Conservation (phyloP, 306 rosid genomes). For the Trifolium fragiferum region DNA sequence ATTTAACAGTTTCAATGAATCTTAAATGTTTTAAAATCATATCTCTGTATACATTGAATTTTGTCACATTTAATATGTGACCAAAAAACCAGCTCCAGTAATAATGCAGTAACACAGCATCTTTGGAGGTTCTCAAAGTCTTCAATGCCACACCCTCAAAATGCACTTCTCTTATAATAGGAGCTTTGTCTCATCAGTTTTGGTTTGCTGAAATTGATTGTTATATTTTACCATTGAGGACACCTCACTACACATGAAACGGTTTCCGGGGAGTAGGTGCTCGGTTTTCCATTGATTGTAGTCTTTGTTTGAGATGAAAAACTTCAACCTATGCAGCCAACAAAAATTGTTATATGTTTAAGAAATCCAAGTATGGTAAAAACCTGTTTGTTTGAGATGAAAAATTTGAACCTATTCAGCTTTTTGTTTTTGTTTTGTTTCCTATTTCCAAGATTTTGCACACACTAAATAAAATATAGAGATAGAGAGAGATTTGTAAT, state of each 20-base stretch:
- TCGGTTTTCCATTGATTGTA: constrained; percentile 91
- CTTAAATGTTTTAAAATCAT: neutral
- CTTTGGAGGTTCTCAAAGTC: neutral
- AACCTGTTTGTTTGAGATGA: no score
- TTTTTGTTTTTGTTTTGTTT: no score
- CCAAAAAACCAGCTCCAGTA: neutral
- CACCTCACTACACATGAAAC: constrained; percentile 49
- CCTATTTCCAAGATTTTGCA: neutral
- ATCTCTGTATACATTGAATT: constrained; percentile 21
- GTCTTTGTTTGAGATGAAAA: constrained; percentile 90
- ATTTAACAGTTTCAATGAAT: neutral
- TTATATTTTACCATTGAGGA: neutral
- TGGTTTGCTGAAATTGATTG: constrained; percentile 25
- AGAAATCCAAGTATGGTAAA: neutral
- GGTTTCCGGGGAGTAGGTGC: constrained; percentile 92
- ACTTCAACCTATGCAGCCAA: constrained; percentile 77
- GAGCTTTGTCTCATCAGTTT: constrained; percentile 13
- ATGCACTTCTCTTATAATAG: constrained; percentile 3
- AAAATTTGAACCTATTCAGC: no score
- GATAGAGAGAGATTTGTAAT: neutral
- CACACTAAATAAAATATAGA: neutral
- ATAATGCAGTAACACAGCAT: constrained; percentile 1
- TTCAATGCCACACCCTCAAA: constrained; percentile 10
- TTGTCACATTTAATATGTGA: constrained; percentile 11
- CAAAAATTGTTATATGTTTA: neutral